These are phyloP conservation scores for Thalassiosira hispida DNA, from an alignment of 352 stramenopile genomes.

Conservation along the genomic window DNA sequence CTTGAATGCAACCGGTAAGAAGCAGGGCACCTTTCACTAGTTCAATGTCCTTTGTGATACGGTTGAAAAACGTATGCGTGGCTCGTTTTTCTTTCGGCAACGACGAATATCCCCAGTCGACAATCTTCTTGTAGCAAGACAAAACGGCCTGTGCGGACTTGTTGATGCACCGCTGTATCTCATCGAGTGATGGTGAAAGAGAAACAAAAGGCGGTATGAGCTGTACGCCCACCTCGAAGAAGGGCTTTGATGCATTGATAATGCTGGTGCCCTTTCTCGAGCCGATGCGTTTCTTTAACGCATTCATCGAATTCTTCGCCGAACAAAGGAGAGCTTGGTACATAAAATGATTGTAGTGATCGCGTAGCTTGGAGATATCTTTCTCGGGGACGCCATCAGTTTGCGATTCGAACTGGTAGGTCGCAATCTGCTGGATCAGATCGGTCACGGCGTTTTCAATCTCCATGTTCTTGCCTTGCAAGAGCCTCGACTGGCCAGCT, in stretches of 20 bases:
- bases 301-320: constrained; percentile 98
- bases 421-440: constrained; percentile 94
- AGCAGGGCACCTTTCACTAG: constrained; percentile 97
- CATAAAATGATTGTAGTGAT: constrained; percentile 99
- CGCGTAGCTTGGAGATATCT: constrained; percentile 95
- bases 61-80: constrained; percentile 93
- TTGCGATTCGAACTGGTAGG: constrained; percentile 95
- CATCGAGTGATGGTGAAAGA: constrained; percentile 94
- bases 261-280: constrained; percentile 90
- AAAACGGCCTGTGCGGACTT: constrained; percentile 95
- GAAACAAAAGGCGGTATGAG: constrained; percentile 92
- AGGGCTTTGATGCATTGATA: constrained; percentile 92
- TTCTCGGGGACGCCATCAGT: constrained; percentile 92
- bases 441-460: constrained; percentile 98
- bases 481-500: constrained; percentile 87
- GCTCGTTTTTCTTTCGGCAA: constrained; percentile 64
- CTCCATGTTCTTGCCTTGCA: constrained; percentile 98
- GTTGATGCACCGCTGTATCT: constrained; percentile 98
- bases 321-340: constrained; percentile 97
- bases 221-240: constrained; percentile 98
- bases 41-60: constrained; percentile 98
- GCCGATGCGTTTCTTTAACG: constrained; percentile 97
- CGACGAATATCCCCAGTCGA: constrained; percentile 89
- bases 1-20: constrained; percentile 96
- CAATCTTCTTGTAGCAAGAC: constrained; percentile 95